phyloP scores from a whole-genome alignment of 139 green algal genomes.

The Coelastrella sp. region DNA sequence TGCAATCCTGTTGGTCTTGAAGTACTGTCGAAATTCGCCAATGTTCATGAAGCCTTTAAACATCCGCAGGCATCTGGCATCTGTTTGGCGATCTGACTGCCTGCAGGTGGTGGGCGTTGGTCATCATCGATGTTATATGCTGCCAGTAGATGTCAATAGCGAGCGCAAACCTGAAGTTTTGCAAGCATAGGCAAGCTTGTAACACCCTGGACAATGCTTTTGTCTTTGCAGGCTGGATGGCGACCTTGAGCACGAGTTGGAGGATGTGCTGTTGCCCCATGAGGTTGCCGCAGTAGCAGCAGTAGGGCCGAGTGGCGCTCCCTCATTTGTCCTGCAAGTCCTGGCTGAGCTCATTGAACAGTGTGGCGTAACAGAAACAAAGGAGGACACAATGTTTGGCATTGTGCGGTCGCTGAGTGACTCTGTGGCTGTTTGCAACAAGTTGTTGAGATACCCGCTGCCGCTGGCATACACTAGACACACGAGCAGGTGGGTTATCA shows the following conservation, averaged over 20 bases:
- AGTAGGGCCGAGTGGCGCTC: conserved; percentile 33
- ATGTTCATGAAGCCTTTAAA: too few relatives aligned
- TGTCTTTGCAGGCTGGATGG: background rate
- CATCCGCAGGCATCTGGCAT: too few relatives aligned
- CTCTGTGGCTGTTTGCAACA: conserved; percentile 33
- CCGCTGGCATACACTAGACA: conserved; percentile 56
- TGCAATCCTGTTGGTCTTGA: too few relatives aligned
- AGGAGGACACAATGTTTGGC: conserved; percentile 45
- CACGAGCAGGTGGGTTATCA: conserved; percentile 5
- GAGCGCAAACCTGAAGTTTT: too few relatives aligned
- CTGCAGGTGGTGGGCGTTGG: too few relatives aligned
- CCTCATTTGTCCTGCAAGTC: conserved; percentile 50
- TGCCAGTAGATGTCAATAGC: too few relatives aligned
- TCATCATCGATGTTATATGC: too few relatives aligned
- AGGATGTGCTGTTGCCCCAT: conserved; percentile 33
- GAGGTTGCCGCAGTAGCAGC: conserved; percentile 45
- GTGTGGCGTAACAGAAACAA: conserved; percentile 35
- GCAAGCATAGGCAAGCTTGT: too few relatives aligned
- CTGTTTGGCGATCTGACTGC: too few relatives aligned
- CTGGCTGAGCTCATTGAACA: conserved; percentile 46
- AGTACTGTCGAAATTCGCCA: too few relatives aligned
- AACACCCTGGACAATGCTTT: too few relatives aligned
- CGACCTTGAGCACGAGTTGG: conserved; percentile 4
- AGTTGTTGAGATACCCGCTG: conserved; percentile 56
- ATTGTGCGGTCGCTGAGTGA: conserved; percentile 14